Evolutionary conservation across 768 basidiomycete species (phyloP).

Genomic region (Trametes sanguinea): DNA sequence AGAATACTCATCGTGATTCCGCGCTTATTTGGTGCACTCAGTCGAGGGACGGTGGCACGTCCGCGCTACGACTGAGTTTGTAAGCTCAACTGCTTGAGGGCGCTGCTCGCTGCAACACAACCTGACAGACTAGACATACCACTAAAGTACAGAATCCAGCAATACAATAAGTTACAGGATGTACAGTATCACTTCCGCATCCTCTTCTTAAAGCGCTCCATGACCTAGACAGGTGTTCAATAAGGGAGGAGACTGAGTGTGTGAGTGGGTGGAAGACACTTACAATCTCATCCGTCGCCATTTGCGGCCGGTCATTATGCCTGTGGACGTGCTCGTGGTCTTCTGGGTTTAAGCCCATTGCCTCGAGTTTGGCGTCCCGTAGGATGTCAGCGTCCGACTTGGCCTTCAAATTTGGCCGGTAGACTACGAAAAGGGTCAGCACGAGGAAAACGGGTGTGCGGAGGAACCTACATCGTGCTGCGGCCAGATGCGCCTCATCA

Average conservation of each 20-base stretch:
- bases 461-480: constrained; percentile 74
- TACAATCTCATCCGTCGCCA: constrained; percentile 91
- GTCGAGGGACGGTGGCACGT: too few species aligned
- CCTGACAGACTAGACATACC: too few species aligned
- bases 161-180: background rate
- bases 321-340: constrained; percentile 40
- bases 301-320: constrained; percentile 60
- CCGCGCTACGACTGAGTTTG: too few species aligned
- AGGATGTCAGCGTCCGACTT: constrained; percentile 89
- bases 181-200: constrained; percentile 63
- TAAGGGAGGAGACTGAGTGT: background rate
- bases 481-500: constrained; percentile 84
- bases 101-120: too few species aligned
- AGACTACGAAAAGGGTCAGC: constrained; percentile 53
- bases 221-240: constrained; percentile 49
- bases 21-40: too few species aligned
- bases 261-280: constrained; percentile 28
- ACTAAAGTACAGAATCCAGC: background rate
- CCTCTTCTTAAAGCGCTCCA: constrained; percentile 97
- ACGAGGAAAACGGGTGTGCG: constrained; percentile 4
- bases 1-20: too few species aligned
- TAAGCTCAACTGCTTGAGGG: too few species aligned
- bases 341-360: constrained; percentile 72
- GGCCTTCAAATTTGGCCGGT: constrained; percentile 76
- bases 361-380: constrained; percentile 84